These are phyloP conservation scores for Aspergillus sp. DNA, from an alignment of 2,329 filamentous ascomycete species.

Conservation along the genomic window DNA sequence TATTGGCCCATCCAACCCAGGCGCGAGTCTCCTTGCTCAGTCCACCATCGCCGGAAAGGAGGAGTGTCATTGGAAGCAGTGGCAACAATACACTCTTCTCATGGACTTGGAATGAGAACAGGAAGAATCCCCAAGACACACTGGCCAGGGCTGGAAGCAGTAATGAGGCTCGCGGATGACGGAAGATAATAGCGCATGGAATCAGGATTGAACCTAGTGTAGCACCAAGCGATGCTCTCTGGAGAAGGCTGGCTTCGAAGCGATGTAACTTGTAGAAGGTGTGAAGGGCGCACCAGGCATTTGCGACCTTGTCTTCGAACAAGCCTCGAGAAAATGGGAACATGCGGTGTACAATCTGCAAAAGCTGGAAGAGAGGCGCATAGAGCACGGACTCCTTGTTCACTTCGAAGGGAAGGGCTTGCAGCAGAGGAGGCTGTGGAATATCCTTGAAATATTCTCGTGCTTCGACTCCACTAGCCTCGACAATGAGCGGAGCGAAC, in stretches of 20 bases:
- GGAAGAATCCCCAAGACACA: slow-evolving; percentile 92
- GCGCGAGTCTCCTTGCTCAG: slow-evolving; percentile 68
- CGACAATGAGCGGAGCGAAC: slow-evolving; percentile 66
- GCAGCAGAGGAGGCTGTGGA: slow-evolving; percentile 56
- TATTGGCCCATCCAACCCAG: slow-evolving; percentile 95
- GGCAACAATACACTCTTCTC: slow-evolving; percentile 95
- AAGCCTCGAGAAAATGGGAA: slow-evolving; percentile 94
- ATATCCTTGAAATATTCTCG: slow-evolving; percentile 57
- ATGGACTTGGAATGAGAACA: slow-evolving; percentile 97
- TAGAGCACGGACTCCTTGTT: slow-evolving; percentile 64
- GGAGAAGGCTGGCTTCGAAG: slow-evolving; percentile 65
- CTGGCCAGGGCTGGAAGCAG: slow-evolving; percentile 74
- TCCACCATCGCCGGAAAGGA: slow-evolving; percentile 72
- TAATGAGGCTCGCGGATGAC: slow-evolving; percentile 68
- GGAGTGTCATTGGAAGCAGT: slow-evolving; percentile 83
- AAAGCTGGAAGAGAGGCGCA: slow-evolving; percentile 66
- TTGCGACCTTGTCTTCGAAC: slow-evolving; percentile 98
- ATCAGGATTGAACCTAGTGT: slow-evolving; percentile 72
- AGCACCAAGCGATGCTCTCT: slow-evolving; percentile 64
- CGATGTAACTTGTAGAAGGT: slow-evolving; percentile 78
- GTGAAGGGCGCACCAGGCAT: slow-evolving; percentile 93
- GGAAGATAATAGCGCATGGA: slow-evolving; percentile 71
- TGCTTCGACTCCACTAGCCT: slow-evolving; percentile 62
- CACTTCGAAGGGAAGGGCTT: slow-evolving; percentile 51
- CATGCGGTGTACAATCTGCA: slow-evolving; percentile 82